phyloP scores from a whole-genome alignment of 1,284 basidiomycete genomes.

The Microbotryomycetes sp. region DNA sequence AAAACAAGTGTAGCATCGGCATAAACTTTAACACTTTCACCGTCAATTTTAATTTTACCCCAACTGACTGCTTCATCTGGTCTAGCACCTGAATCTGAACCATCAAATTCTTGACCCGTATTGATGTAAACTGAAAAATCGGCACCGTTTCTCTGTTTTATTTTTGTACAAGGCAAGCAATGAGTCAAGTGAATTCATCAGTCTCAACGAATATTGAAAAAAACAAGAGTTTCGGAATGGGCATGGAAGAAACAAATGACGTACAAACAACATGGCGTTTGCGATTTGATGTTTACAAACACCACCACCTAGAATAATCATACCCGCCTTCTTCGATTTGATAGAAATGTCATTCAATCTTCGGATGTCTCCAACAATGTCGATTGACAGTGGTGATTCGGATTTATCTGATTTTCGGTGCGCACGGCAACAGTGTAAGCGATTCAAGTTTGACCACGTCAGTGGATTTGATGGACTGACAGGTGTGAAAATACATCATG shows the following conservation, averaged over 20 bases:
- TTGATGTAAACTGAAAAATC: conserved; percentile 98
- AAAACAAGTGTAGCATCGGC: conserved; percentile 85
- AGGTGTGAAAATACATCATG: conserved; percentile 99
- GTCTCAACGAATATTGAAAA: neutral
- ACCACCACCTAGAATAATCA: conserved; percentile 96
- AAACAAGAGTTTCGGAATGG: no score
- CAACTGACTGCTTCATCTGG: conserved; percentile 99
- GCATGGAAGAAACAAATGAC: conserved; percentile 32
- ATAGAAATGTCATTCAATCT: conserved; percentile 84
- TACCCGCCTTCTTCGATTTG: conserved; percentile 86
- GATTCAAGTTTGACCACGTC: neutral
- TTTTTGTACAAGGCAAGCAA: no score
- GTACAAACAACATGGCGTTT: conserved; percentile 96
- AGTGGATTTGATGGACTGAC: conserved; percentile 3
- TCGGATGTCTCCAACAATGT: conserved; percentile 93
- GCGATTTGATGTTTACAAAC: conserved; percentile 99
- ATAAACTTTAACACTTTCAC: conserved; percentile 86
- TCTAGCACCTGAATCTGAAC: conserved; percentile 91
- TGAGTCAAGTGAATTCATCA: neutral
- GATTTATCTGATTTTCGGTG: conserved; percentile 64
- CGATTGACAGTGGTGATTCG: conserved; percentile 66
- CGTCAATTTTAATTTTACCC: conserved; percentile 92
- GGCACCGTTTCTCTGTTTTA: conserved; percentile 92
- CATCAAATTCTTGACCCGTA: conserved; percentile 98
- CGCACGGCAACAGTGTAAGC: no score